Evolutionary conservation across 441 rosid species (phyloP).

Genomic region (Pelargonium myrrhifolium): DNA sequence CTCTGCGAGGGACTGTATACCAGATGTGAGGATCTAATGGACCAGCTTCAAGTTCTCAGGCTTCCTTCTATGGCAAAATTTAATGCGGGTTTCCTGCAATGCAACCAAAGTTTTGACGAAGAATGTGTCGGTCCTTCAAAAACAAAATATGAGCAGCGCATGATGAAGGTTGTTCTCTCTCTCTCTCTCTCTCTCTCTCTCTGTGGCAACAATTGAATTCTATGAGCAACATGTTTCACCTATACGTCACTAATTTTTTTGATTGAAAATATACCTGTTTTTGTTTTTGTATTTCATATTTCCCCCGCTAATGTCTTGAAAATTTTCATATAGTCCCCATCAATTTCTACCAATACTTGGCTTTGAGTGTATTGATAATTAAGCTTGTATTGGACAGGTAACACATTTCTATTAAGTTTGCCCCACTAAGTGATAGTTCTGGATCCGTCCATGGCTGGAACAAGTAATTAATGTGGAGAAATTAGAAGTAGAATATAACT

Average conservation of each 20-base stretch:
- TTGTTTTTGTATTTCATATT: no score
- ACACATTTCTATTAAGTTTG: no score
- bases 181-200: no score
- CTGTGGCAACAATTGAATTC: background rate
- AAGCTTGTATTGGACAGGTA: no score
- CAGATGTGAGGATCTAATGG: slow-evolving; percentile 91
- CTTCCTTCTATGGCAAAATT: slow-evolving; percentile 99
- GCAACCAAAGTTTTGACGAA: slow-evolving; percentile 79
- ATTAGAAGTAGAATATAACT: background rate
- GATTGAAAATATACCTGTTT: no score
- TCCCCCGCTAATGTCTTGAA: no score
- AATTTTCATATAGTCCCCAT: no score
- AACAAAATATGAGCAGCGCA: slow-evolving; percentile 67
- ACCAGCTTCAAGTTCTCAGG: slow-evolving; percentile 89
- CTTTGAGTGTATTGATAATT: no score
- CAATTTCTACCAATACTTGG: no score
- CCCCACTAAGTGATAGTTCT: no score
- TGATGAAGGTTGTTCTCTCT: slow-evolving; percentile 61
- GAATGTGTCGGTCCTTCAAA: slow-evolving; percentile 92
- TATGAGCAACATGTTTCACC: background rate
- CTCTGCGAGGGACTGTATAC: slow-evolving; percentile 77
- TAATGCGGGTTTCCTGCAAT: slow-evolving; percentile 81
- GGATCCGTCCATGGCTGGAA: background rate
- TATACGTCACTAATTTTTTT: background rate
- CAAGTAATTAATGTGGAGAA: background rate